Evolutionary conservation across 1,284 basidiomycete species (phyloP).

Genomic region (Volvariella surrecta): DNA sequence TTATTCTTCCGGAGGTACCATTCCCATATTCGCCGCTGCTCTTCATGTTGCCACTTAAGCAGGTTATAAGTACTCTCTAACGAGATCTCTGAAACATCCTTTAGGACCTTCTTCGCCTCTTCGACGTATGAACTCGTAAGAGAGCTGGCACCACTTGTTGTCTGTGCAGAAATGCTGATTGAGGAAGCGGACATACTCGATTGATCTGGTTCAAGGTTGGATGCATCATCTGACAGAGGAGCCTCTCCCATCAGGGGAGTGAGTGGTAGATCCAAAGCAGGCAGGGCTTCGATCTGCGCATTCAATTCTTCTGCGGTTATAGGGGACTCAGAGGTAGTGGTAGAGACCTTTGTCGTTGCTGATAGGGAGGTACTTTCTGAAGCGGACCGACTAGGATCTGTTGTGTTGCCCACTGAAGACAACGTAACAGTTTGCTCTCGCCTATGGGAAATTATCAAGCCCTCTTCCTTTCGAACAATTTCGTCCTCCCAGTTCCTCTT

Average conservation of each 20-base stretch:
- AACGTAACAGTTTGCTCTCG: constrained; percentile 36
- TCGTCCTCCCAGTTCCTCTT: constrained; percentile 80
- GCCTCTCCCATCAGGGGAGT: constrained; percentile 33
- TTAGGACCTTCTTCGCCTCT: constrained; percentile 36
- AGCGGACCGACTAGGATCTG: constrained; percentile 9
- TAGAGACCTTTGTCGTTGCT: constrained; percentile 5
- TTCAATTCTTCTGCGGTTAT: constrained; percentile 45
- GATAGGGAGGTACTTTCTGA: constrained; percentile 5
- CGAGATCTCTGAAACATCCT: constrained; percentile 50
- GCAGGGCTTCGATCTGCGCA: constrained; percentile 63
- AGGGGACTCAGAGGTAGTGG: constrained; percentile 8
- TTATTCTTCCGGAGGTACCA: constrained; percentile 81
- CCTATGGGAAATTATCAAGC: constrained; percentile 31
- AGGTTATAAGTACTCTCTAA: constrained; percentile 65
- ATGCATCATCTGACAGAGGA: constrained; percentile 17
- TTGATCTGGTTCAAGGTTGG: constrained; percentile 19
- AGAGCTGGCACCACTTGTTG: not conserved
- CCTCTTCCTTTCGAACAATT: constrained; percentile 72
- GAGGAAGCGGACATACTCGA: constrained; percentile 11
- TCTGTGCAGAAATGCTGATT: not conserved
- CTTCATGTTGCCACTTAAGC: constrained; percentile 73
- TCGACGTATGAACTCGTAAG: constrained; percentile 18
- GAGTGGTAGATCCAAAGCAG: constrained; percentile 35
- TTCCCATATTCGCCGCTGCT: constrained; percentile 84
- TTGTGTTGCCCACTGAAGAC: constrained; percentile 12